Evolutionary conservation across 2,329 filamentous ascomycete species (phyloP), one percentile per base, ranked within the genome.

Genomic region (Passalora sequoiae): DNA sequence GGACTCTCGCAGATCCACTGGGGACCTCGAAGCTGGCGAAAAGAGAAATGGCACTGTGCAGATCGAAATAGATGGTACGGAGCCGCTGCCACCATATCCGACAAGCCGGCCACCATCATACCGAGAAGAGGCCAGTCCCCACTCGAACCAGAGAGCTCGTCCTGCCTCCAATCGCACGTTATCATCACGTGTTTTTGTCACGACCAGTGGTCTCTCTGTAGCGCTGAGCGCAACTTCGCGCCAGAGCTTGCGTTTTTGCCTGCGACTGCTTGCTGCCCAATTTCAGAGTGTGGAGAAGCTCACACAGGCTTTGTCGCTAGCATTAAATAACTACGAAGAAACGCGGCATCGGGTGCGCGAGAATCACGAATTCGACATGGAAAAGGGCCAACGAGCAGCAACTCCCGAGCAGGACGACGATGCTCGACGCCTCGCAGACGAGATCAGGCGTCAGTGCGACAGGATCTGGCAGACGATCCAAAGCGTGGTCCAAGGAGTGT

Each of bases 181-280:
- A 88, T 86, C 86, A 49, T 86, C 85, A 8, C 60, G 60, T 16
- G 36, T 62, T 8, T 85, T 95, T 54, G 86, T 94, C 63, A 89
- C 87, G 4, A 96, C 91, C 0, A 94, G 89, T 1, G 91, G 89
- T 0, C 75, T 97, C 1, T 89, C 89, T 51, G 83, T 94, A 12
- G 89, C 92, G 1, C 88, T 98, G 76, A 94, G 85, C 58, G 84
- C 94, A 13, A 84, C 92, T 59, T 94, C 87, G 16, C 70, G 96
- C 6, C 79, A 82, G 39, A 92, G 84, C 49, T 70, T 98, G 30
- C 88, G 86, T 56, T 91, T 88, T 57, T 96, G 89, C 51, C 70
- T 97, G 2, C 76, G 77, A 17, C 86, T 89, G 75, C 71, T 97
- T 35, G 78, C 82, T 19, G 84, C 83, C 75, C 87, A 87, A 1